Evolutionary conservation across 345 rosid genomes (phyloP).

Genomic region (Mercurialis annua): DNA sequence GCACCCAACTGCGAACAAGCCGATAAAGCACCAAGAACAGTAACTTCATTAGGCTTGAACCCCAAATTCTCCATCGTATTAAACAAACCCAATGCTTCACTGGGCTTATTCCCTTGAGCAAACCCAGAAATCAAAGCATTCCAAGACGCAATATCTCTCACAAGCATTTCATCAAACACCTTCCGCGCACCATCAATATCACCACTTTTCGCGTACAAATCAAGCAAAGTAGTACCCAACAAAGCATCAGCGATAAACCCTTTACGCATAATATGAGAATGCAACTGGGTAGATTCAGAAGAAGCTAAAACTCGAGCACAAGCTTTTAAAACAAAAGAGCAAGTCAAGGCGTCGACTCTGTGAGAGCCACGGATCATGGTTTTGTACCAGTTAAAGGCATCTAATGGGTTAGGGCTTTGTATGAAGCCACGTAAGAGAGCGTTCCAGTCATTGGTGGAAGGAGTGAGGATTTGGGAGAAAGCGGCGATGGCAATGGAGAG

Average conservation of each 20-base stretch:
- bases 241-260: slow-evolving; percentile 66
- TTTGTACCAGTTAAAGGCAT: slow-evolving; percentile 58
- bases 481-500: slow-evolving; percentile 52
- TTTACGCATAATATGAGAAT: slow-evolving; percentile 43
- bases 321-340: slow-evolving; percentile 75
- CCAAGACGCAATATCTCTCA: slow-evolving; percentile 76
- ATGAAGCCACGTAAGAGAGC: slow-evolving; percentile 80
- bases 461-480: slow-evolving; percentile 45
- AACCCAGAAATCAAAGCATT: slow-evolving; percentile 79
- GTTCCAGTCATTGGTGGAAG: slow-evolving; percentile 80
- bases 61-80: slow-evolving; percentile 50
- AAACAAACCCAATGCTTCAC: slow-evolving; percentile 63
- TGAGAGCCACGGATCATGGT: slow-evolving; percentile 39
- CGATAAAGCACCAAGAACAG: slow-evolving; percentile 73
- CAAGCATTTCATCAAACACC: slow-evolving; percentile 71
- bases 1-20: slow-evolving; percentile 85
- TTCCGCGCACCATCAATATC: slow-evolving; percentile 42
- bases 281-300: slow-evolving; percentile 52
- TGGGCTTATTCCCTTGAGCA: slow-evolving; percentile 54
- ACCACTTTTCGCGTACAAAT: slow-evolving; percentile 63
- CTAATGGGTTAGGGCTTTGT: slow-evolving; percentile 44
- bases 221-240: slow-evolving; percentile 73
- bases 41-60: slow-evolving; percentile 52
- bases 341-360: slow-evolving; percentile 70
- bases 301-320: slow-evolving; percentile 61